phyloP scores from a whole-genome alignment of 1,284 basidiomycete species.

The Tetrapyrgos nigripes region DNA sequence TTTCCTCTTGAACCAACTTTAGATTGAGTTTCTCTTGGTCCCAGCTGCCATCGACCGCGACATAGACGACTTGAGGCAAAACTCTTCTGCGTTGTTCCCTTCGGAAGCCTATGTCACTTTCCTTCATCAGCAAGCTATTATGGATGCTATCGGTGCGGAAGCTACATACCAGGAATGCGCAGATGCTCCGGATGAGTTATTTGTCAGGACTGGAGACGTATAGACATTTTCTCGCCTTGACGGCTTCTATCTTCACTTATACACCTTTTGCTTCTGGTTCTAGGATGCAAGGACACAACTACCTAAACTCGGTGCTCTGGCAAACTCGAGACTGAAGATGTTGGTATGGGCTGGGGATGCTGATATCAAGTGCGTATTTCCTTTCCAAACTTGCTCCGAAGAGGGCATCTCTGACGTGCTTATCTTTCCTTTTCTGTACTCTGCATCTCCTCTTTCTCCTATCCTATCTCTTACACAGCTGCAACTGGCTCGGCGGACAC shows the following conservation, averaged over 20 bases:
- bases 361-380: slow-evolving; percentile 59
- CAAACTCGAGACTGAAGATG: slow-evolving; percentile 58
- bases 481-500: slow-evolving; percentile 69
- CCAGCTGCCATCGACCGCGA: slow-evolving; percentile 61
- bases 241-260: too few species aligned
- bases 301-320: slow-evolving; percentile 57
- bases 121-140: slow-evolving; percentile 41
- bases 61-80: slow-evolving; percentile 62
- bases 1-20: slow-evolving; percentile 1
- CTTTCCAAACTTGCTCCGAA: not conserved
- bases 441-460: not conserved
- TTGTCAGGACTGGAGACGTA: slow-evolving; percentile 49
- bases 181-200: slow-evolving; percentile 44
- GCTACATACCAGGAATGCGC: slow-evolving; percentile 54
- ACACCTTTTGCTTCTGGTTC: not conserved
- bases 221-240: not conserved
- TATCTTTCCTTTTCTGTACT: slow-evolving; percentile 1
- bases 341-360: slow-evolving; percentile 72
- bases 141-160: slow-evolving; percentile 57
- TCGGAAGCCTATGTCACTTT: slow-evolving; percentile 60
- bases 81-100: slow-evolving; percentile 58
- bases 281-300: slow-evolving; percentile 62
- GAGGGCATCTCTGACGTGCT: not conserved
- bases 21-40: slow-evolving; percentile 54
- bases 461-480: slow-evolving; percentile 39